phyloP scores from a whole-genome alignment of 768 basidiomycete species.

The Pleurotus pulmonarius region DNA sequence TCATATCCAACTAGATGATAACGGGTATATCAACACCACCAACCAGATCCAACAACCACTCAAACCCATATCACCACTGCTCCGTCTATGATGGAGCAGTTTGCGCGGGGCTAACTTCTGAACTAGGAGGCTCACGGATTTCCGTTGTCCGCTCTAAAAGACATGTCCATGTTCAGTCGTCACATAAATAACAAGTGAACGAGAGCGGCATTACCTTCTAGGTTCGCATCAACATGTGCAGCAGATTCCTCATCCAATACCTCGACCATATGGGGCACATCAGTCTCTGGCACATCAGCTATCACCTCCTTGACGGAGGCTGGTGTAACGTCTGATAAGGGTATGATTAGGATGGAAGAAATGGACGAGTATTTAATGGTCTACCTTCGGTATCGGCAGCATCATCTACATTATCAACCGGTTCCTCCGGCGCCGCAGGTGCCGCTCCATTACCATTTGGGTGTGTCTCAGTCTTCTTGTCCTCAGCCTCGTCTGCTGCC shows the following conservation, averaged over 20 bases:
- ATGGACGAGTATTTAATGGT: no score
- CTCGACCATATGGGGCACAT: neutral
- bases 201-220: neutral
- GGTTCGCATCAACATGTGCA: neutral
- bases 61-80: neutral
- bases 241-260: no score
- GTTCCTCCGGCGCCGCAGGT: neutral
- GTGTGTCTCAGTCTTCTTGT: constrained; percentile 3
- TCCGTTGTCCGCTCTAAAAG: neutral
- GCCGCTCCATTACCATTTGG: neutral
- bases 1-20: neutral
- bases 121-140: neutral
- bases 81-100: neutral
- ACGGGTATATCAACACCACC: constrained; percentile 1
- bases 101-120: neutral
- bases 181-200: neutral
- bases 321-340: neutral
- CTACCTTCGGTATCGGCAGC: neutral
- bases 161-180: neutral
- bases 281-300: neutral
- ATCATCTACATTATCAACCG: neutral
- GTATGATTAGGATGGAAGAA: neutral
- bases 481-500: neutral
- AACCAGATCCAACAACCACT: neutral
- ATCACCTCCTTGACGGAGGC: neutral